Evolutionary conservation across 1,139 yeast species (phyloP), one percentile per base, ranked within the genome.

Genomic region (Magnusiomyces tetraspermus): DNA sequence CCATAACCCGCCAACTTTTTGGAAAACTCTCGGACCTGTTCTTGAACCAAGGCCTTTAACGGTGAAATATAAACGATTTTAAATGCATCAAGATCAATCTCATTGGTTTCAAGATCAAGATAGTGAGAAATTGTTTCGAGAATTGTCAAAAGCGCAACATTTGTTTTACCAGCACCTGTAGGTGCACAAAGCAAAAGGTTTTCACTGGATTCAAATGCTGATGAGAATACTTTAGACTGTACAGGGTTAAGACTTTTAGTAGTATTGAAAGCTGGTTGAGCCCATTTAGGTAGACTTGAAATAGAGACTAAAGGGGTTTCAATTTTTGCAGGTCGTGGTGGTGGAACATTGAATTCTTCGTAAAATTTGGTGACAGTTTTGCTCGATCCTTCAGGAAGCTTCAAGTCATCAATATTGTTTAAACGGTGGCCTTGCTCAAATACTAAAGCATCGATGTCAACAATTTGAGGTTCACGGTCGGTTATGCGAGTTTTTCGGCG

Each of bases 161-260:
- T 92, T 15, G 98, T 92, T 66, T 92, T 92, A 71, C 98, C 98
- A 2, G 97, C 97, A 70, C 98, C 98, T 0, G 98, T 92, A 2
- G 98, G 98, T 0, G 98, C 97, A 76, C 97, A 90, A 60, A 92
- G 72, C 22, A 92, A 71, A 49, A 92, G 66, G 60, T 90, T 92
- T 19, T 77, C 77, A 62, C 86, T 94, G 1, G 78, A 69, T 10
- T 76, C 67, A 61, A 90, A 87, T 0, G 95, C 97, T 38, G 72
- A 68, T 1, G 95, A 94, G 60, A 71, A 88, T 0, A 90, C 89
- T 58, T 78, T 79, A 1, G 96, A 85, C 67, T 94, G 99, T 23
- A 92, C 80, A 49, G 86, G 72, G 65, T 94, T 94, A 59, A 94
- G 76, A 1, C 83, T 71, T 2, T 71, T 69, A 0, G 79, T 65